Evolutionary conservation across 352 stramenopile species (phyloP).

Genomic region (Globisporangium abappressorium): DNA sequence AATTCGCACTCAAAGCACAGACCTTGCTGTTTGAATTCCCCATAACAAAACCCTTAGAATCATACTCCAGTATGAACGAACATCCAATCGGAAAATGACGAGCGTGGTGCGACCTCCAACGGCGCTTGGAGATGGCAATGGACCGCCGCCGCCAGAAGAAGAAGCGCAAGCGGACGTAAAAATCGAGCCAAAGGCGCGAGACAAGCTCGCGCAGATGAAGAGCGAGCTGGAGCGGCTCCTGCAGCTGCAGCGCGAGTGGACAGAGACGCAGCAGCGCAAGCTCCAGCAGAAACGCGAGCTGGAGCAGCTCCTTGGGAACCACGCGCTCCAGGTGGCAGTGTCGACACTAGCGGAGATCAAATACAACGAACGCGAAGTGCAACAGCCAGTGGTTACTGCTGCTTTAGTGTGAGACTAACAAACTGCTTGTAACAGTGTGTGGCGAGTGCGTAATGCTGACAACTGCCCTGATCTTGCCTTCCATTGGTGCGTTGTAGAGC

Average conservation of each 20-base stretch:
- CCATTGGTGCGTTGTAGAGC: background rate
- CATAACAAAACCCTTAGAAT: background rate
- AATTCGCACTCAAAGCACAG: background rate
- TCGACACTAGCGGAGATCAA: background rate
- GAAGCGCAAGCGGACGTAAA: background rate
- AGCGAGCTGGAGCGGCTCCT: constrained; percentile 16
- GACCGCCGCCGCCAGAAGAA: too few species aligned
- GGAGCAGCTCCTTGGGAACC: constrained; percentile 4
- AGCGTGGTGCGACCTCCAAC: background rate
- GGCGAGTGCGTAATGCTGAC: background rate
- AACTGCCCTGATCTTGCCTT: background rate
- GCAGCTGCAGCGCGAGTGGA: constrained; percentile 24
- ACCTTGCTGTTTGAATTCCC: background rate
- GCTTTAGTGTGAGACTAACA: background rate
- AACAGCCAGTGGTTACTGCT: too few species aligned
- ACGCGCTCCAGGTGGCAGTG: background rate
- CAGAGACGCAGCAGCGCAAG: constrained; percentile 24
- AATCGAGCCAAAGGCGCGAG: background rate
- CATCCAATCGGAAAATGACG: constrained; percentile 3
- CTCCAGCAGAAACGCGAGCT: constrained; percentile 21
- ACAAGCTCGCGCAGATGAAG: constrained; percentile 18
- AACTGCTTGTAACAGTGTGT: background rate
- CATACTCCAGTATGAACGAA: background rate
- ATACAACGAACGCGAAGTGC: background rate
- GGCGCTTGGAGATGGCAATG: constrained; percentile 3